Evolutionary conservation across 2,329 filamentous ascomycete genomes (phyloP), one percentile per base, ranked within the genome.

Genomic region (Emergomyces orientalis): DNA sequence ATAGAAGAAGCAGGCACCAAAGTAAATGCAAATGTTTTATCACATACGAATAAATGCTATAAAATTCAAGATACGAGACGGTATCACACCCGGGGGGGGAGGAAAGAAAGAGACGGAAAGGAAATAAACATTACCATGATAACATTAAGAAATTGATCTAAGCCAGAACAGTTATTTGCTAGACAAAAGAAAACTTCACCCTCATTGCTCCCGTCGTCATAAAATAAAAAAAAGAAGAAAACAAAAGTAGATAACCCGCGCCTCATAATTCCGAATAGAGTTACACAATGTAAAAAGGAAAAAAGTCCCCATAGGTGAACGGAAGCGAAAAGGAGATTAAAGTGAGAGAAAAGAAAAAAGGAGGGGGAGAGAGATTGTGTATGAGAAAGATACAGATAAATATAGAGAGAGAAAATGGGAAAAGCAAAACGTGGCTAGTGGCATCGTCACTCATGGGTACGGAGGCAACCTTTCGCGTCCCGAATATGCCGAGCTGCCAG

Each of bases 401-500:
- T 17, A 3, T 14, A 17, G 49, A 22, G 49, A 5, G 14, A 27
- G 34, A 39, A 25, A 11, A 41, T n/a, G 11, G 11, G 17, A 22
- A 55, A 39, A 6, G 4, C 17, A 59, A 49, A 19, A 32, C 14
- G 41, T 27, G 22, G 39, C 27, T 34, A n/a, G 19, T n/a, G 43
- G 34, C 22, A 45, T 61, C 47, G 57, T 66, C 56, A 65, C 62
- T 76, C 71, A 80, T 67, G 78, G 75, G 63, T 68, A 75, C 52
- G 72, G 74, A 64, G 75, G 75, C 37, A 71, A 67, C 64, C 70
- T 71, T 62, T 67, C 71, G 54, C 79, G 76, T 49, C 77, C 77
- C 22, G 79, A 79, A 69, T 82, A 82, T 65, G 74, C 74, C 27
- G 76, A 74, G 66, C 76, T 82, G 62, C 77, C 76, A 27, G 80